phyloP scores from a whole-genome alignment of 83 land plant genomes.

The Picea abies region DNA sequence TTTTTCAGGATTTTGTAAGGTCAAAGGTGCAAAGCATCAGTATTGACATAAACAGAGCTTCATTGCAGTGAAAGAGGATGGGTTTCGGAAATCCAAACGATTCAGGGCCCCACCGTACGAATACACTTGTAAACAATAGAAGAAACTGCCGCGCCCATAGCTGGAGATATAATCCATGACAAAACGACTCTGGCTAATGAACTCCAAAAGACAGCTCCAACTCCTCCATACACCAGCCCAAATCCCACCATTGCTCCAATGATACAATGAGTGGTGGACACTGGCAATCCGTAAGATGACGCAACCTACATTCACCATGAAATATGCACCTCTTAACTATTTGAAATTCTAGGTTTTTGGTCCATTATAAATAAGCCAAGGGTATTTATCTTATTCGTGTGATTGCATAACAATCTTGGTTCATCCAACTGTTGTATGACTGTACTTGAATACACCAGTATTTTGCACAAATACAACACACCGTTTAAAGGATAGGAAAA shows the following conservation, averaged over 20 bases:
- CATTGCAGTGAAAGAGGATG: neutral
- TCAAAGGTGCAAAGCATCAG: too few relatives aligned
- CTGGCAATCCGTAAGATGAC: conserved; percentile 97
- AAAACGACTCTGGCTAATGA: conserved; percentile 93
- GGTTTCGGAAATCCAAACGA: neutral
- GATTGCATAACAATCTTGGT: too few relatives aligned
- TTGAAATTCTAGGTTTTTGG: too few relatives aligned
- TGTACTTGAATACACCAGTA: too few relatives aligned
- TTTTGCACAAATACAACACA: too few relatives aligned
- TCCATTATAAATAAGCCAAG: too few relatives aligned
- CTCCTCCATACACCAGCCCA: conserved; percentile 84
- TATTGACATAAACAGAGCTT: too few relatives aligned
- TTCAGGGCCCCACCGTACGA: conserved; percentile 58
- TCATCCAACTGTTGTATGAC: too few relatives aligned
- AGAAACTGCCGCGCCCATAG: conserved; percentile 79
- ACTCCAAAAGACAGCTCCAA: conserved; percentile 88
- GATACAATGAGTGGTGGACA: conserved; percentile 98
- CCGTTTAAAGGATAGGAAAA: too few relatives aligned
- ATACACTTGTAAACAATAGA: conserved; percentile 93
- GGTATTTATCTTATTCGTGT: too few relatives aligned
- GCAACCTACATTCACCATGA: conserved; percentile 71
- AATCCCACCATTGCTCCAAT: conserved; percentile 97
- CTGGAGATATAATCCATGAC: conserved; percentile 97
- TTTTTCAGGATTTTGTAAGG: too few relatives aligned
- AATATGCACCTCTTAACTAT: neutral